phyloP scores from a whole-genome alignment of 2,329 filamentous ascomycete species.

The Talaromyces albobiverticillius region DNA sequence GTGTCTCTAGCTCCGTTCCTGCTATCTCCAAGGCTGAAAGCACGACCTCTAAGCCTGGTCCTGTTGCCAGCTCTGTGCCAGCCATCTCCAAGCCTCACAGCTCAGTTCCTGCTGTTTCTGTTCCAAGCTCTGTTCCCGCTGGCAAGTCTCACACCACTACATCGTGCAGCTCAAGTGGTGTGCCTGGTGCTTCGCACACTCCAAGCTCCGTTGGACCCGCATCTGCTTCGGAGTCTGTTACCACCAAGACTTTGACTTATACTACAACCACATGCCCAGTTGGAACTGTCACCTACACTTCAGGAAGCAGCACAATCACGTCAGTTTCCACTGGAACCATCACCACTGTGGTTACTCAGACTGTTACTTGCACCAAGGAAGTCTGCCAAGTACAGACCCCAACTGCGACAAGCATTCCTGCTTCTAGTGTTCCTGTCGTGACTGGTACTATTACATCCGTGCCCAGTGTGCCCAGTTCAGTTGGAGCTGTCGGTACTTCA shows the following conservation, averaged over 20 bases:
- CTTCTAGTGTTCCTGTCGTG: neutral
- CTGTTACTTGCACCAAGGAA: conserved; percentile 16
- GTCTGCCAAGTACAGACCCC: conserved; percentile 11
- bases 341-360: conserved; percentile 13
- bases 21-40: neutral
- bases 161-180: neutral
- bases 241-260: conserved; percentile 14
- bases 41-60: neutral
- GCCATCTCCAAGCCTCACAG: neutral
- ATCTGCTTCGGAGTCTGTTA: conserved; percentile 9
- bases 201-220: conserved; percentile 8
- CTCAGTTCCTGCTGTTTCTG: neutral
- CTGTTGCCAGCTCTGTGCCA: neutral
- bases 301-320: conserved; percentile 11
- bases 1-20: no score
- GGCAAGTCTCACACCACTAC: neutral
- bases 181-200: neutral
- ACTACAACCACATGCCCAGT: conserved; percentile 16
- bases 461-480: neutral
- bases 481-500: neutral
- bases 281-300: conserved; percentile 12
- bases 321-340: conserved; percentile 11
- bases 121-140: no score
- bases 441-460: neutral
- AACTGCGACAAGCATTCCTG: neutral